Percentiles rank a stretch among this genome's conserved stretches.
These are phyloP conservation scores for Tolypocladium nubicola DNA, from an alignment of 2,329 filamentous ascomycete species.

Conservation along the genomic window DNA sequence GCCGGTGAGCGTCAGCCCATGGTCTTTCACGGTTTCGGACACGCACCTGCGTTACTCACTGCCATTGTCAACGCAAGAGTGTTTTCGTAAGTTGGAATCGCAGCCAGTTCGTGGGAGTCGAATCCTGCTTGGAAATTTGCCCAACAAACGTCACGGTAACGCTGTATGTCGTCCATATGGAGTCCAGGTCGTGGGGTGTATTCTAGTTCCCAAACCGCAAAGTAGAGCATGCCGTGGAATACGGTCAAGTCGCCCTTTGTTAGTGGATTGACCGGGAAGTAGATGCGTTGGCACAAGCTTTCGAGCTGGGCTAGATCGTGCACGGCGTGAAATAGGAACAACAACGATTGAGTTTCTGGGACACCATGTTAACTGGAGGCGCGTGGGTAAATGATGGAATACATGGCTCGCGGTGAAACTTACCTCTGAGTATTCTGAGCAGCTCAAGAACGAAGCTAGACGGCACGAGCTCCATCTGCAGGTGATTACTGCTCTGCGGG, in stretches of 20 bases:
- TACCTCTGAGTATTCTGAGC: background rate
- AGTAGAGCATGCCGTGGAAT: slow-evolving; percentile 7
- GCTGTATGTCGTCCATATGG: background rate
- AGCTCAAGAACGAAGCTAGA: background rate
- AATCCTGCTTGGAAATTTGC: background rate
- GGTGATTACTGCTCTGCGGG: background rate
- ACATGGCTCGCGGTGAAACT: background rate
- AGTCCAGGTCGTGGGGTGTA: background rate
- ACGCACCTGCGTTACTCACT: background rate
- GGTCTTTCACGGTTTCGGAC: background rate
- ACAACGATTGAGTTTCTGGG: background rate
- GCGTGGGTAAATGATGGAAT: background rate
- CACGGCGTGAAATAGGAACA: slow-evolving; percentile 9
- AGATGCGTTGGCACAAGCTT: slow-evolving; percentile 6
- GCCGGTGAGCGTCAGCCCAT: background rate
- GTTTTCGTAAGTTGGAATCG: background rate
- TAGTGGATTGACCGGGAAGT: slow-evolving; percentile 10
- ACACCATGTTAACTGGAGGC: background rate
- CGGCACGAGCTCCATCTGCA: background rate
- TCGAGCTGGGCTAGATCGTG: slow-evolving; percentile 6
- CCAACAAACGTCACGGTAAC: background rate
- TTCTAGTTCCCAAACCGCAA: background rate
- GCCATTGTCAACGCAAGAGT: background rate
- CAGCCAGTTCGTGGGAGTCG: background rate
- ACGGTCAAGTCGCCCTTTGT: slow-evolving; percentile 7